phyloP scores from a whole-genome alignment of 805 yeast genomes.

The Saccharomycopsis lassenensis region DNA sequence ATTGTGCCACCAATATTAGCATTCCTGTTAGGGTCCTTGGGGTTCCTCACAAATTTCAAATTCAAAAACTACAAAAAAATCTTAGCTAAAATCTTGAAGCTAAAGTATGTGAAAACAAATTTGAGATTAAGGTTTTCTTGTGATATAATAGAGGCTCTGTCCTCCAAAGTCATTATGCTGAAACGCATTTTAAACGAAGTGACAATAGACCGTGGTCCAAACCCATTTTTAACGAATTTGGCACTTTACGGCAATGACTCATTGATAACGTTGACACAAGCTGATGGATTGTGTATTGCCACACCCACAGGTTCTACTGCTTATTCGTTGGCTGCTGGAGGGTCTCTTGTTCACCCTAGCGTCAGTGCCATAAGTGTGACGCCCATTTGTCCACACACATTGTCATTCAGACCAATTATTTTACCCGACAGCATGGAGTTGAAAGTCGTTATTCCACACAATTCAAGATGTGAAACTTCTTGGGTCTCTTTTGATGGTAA shows the following conservation, averaged over 20 bases:
- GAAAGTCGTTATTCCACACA: slow-evolving; percentile 70
- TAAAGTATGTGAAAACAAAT: slow-evolving; percentile 45
- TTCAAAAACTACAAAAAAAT: slow-evolving; percentile 28
- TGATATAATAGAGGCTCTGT: slow-evolving; percentile 40
- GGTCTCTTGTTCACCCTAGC: slow-evolving; percentile 88
- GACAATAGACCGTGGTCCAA: slow-evolving; percentile 88
- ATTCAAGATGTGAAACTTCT: slow-evolving; percentile 70
- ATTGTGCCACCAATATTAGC: slow-evolving; percentile 57
- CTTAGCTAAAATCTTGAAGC: slow-evolving; percentile 24
- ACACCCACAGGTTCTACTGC: slow-evolving; percentile 98
- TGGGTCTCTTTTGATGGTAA: slow-evolving; percentile 98
- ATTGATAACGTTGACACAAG: slow-evolving; percentile 79
- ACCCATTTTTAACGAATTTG: slow-evolving; percentile 81
- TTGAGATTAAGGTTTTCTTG: slow-evolving; percentile 84
- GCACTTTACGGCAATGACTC: slow-evolving; percentile 85
- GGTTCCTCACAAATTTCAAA: slow-evolving; percentile 50
- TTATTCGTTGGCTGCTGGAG: slow-evolving; percentile 90
- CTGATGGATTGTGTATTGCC: slow-evolving; percentile 86
- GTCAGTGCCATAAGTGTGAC: slow-evolving; percentile 88
- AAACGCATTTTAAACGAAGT: slow-evolving; percentile 83
- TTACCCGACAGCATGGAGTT: slow-evolving; percentile 88
- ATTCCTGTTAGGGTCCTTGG: slow-evolving; percentile 56
- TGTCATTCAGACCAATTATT: slow-evolving; percentile 84
- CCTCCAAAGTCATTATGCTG: slow-evolving; percentile 40
- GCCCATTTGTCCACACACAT: slow-evolving; percentile 93